phyloP scores from a whole-genome alignment of 768 basidiomycete genomes.

The Candolleomyces aberdarensis region DNA sequence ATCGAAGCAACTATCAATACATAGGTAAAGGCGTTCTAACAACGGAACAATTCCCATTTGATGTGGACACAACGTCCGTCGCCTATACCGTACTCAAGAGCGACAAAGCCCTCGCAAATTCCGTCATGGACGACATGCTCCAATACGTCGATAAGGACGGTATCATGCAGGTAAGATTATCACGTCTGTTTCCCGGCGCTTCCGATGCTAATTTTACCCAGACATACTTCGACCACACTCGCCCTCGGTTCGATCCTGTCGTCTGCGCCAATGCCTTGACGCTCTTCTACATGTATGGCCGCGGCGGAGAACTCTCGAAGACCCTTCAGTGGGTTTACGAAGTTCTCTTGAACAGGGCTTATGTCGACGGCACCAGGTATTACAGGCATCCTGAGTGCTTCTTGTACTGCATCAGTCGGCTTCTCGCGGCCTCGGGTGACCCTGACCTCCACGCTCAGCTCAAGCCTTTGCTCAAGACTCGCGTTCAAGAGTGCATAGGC shows the following conservation, averaged over 20 bases:
- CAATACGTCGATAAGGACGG: conserved; percentile 46
- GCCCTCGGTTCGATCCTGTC: conserved; percentile 52
- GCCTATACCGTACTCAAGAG: conserved; percentile 41
- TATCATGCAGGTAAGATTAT: conserved; percentile 40
- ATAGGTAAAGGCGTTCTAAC: conserved; percentile 40
- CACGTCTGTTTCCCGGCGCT: not conserved
- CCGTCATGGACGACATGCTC: conserved; percentile 58
- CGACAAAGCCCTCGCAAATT: conserved; percentile 28
- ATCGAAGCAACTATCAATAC: not conserved
- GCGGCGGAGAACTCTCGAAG: conserved; percentile 39
- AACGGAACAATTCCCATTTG: conserved; percentile 48
- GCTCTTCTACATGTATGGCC: conserved; percentile 48
- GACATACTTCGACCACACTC: conserved; percentile 51
- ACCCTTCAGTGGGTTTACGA: conserved; percentile 49
- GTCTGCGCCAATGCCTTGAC: conserved; percentile 50
- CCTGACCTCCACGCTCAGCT: conserved; percentile 33
- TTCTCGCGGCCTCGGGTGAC: conserved; percentile 34
- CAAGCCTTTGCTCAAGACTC: conserved; percentile 39
- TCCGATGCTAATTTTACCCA: conserved; percentile 13
- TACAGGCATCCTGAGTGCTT: conserved; percentile 52
- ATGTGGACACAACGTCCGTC: conserved; percentile 58
- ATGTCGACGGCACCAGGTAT: conserved; percentile 53
- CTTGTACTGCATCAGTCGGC: conserved; percentile 47
- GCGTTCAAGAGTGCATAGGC: conserved; percentile 49
- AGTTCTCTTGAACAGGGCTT: conserved; percentile 50